Base-by-base conservation (phyloP, 129 eudicot species). In the Centrapalus pauciflorus region DNA sequence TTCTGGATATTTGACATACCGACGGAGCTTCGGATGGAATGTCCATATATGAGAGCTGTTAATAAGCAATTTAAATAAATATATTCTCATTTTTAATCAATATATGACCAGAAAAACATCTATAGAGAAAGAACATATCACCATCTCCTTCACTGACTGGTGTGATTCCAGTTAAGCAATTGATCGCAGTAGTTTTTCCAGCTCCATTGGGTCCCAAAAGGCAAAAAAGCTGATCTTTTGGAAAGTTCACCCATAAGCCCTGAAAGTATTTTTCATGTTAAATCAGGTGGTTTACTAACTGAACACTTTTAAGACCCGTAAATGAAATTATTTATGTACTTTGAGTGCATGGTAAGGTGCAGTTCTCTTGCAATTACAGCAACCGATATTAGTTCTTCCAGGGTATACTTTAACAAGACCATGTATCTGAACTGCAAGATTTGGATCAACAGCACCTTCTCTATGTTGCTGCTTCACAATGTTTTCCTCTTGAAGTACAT, bases 141-240 rank as follows among this genome's bases (percentile, higher is more conserved):
- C 99, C 99, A 81, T 94, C 99, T 89, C 99, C 99, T 67, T 77
- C 82, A 11, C 88, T 94, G 59, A 84, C 97, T 7, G 97, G 89
- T 52, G 89, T 79, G 38, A 94, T 84, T 69, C 99, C 99, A 33
- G 99, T 94, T 80, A 94, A 80, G 67, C 99, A 94, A 73, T 81
- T 89, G 27, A 94, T 94, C 30, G 87, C 84, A 17, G 99, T 89
- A 51, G 99, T 94, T 81, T 94, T 94, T 55, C 99, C 99, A 32
- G 99, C 97, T 72, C 99, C 99, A 72, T 94, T 89, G 12, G 95
- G 97, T 64, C 99, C 99, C 26, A 94, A 81, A 71, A 94, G 95
- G 64, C 99, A 94, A 72, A 94, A 94, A 7, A 94, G 79, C 73
- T 94, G 99, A 82, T 89, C 94, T 69, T 84, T 86, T 16, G 85